phyloP scores from a whole-genome alignment of 176 grass and related monocot genomes.

The Eragrostis curvula region DNA sequence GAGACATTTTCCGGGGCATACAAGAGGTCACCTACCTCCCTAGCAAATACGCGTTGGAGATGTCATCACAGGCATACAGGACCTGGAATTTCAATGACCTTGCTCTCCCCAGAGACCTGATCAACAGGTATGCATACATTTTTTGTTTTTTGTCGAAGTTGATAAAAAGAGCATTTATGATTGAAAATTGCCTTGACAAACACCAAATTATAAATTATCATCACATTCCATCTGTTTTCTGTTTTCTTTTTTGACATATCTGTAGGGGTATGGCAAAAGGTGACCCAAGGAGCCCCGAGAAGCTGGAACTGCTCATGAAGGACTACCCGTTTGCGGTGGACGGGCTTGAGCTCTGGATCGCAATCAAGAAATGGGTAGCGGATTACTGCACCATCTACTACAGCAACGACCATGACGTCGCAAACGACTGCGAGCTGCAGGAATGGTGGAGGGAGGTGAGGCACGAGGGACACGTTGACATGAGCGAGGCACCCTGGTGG shows the following conservation, averaged over 20 bases:
- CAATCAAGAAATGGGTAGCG: constrained; percentile 45
- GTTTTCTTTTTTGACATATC: too few species aligned
- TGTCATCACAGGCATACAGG: constrained; percentile 45
- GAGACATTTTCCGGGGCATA: constrained; percentile 13
- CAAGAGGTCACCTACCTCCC: constrained; percentile 35
- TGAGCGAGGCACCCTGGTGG: constrained; percentile 60
- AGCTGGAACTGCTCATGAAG: constrained; percentile 46
- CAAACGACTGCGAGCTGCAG: constrained; percentile 54
- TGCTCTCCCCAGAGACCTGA: constrained; percentile 52
- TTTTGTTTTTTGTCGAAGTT: too few species aligned
- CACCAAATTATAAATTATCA: neutral
- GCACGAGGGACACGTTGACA: constrained; percentile 64
- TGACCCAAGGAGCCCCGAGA: constrained; percentile 46
- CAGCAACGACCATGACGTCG: constrained; percentile 5
- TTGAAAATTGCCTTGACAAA: too few species aligned
- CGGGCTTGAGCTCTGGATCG: constrained; percentile 45
- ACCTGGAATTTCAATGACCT: constrained; percentile 48
- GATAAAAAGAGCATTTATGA: too few species aligned
- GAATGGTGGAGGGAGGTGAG: constrained; percentile 66
- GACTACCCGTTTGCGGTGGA: constrained; percentile 61
- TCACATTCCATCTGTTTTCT: neutral
- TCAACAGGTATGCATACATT: constrained; percentile 37
- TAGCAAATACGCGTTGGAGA: constrained; percentile 46
- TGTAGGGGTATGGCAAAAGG: constrained; percentile 48
- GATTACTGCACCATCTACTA: constrained; percentile 44